Percentiles rank a stretch among this genome's conserved stretches.
Conservation (phyloP, 192 early-diverging fungal species). For the Paraglomus brasilianum region DNA sequence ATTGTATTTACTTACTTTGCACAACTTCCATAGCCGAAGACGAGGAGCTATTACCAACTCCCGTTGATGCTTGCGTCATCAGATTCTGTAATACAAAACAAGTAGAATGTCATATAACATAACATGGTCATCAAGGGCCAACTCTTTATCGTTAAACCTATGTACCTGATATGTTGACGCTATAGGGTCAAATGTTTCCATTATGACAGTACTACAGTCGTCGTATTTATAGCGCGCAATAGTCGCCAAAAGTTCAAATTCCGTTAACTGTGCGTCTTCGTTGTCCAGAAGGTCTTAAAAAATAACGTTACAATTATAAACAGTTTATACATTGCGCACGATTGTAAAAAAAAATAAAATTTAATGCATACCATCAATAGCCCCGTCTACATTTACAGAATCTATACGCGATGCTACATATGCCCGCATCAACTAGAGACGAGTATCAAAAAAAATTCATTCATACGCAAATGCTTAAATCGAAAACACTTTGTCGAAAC, state of each 20-base stretch:
- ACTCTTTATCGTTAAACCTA: not conserved
- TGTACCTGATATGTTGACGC: slow-evolving; percentile 59
- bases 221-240: slow-evolving; percentile 71
- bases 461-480: not conserved
- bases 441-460: slow-evolving; percentile 30
- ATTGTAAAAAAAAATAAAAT: too few relatives aligned
- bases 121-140: not conserved
- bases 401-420: slow-evolving; percentile 56
- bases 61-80: not conserved
- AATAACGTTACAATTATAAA: not conserved
- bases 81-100: not conserved
- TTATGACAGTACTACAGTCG: slow-evolving; percentile 50
- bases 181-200: slow-evolving; percentile 56
- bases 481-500: not conserved
- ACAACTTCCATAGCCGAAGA: not conserved
- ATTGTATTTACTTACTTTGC: slow-evolving; percentile 7
- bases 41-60: slow-evolving; percentile 1
- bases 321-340: too few relatives aligned
- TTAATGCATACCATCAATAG: slow-evolving; percentile 49
- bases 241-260: slow-evolving; percentile 66
- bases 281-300: slow-evolving; percentile 59
- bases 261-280: slow-evolving; percentile 66
- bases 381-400: slow-evolving; percentile 53
- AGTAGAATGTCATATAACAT: not conserved
- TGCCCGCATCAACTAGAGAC: slow-evolving; percentile 43